Evolutionary conservation across 192 early-diverging fungal species (phyloP).

Genomic region (Neocallimastix lanati): DNA sequence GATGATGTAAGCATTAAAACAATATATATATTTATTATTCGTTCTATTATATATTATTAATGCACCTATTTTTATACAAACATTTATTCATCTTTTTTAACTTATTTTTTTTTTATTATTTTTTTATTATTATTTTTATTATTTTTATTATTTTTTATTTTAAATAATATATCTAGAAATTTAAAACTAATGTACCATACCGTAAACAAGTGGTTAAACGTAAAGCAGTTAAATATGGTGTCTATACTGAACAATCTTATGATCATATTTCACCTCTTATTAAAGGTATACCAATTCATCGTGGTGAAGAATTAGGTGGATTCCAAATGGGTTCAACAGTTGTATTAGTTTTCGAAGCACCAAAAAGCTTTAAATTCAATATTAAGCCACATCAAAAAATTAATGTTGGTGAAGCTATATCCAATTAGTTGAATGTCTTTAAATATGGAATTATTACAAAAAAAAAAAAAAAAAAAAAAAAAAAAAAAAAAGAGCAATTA

Average conservation of each 20-base stretch:
- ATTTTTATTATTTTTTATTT: no score
- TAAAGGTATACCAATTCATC: constrained; percentile 42
- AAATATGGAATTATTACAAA: no score
- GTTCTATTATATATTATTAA: no score
- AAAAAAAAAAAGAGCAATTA: no score
- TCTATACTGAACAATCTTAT: constrained; percentile 56
- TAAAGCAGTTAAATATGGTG: constrained; percentile 43
- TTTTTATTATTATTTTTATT: no score
- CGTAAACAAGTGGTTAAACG: constrained; percentile 26
- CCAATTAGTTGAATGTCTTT: no score
- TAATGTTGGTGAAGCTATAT: constrained; percentile 51
- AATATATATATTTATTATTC: no score
- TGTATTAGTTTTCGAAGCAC: constrained; percentile 93
- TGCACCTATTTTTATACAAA: no score
- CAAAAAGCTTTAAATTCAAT: constrained; percentile 52
- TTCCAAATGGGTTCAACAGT: constrained; percentile 89
- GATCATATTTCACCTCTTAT: constrained; percentile 32
- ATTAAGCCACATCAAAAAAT: constrained; percentile 54
- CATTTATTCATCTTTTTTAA: no score
- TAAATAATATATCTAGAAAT: constrained; percentile 8
- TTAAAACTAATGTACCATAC: constrained; percentile 20
- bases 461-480: no score
- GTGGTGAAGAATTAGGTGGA: constrained; percentile 86
- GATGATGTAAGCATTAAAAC: constrained; percentile 41
- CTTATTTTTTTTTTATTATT: no score